These are phyloP conservation scores for Ogataea ganodermae DNA, from an alignment of 805 yeast genomes.

Conservation along the genomic window DNA sequence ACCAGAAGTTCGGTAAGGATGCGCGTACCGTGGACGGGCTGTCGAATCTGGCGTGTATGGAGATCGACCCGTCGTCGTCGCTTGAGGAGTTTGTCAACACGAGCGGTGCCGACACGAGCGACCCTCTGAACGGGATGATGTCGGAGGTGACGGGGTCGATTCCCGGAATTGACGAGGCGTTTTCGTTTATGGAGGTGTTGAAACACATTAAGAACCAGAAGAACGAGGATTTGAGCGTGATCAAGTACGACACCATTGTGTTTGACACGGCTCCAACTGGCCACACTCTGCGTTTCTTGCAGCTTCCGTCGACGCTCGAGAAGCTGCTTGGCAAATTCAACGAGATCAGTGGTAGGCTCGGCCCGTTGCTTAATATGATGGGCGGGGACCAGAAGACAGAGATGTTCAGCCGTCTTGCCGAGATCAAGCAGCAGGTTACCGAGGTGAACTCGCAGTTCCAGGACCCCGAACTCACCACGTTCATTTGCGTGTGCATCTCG, in stretches of 20 bases:
- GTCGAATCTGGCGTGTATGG: constrained; percentile 92
- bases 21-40: constrained; percentile 93
- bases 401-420: constrained; percentile 75
- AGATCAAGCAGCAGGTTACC: constrained; percentile 74
- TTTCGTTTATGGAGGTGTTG: constrained; percentile 96
- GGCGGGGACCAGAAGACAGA: constrained; percentile 65
- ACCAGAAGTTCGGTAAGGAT: constrained; percentile 96
- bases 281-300: constrained; percentile 92
- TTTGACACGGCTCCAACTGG: constrained; percentile 99
- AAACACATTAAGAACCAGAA: constrained; percentile 87
- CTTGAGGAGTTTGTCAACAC: constrained; percentile 68
- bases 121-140: constrained; percentile 73
- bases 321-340: constrained; percentile 84
- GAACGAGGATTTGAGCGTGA: constrained; percentile 33
- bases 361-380: constrained; percentile 88
- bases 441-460: constrained; percentile 95
- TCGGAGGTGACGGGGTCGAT: constrained; percentile 91
- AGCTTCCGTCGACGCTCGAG: constrained; percentile 89
- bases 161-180: constrained; percentile 98
- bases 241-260: constrained; percentile 81
- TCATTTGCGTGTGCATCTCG: constrained; percentile 95
- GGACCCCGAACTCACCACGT: constrained; percentile 93
- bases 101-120: constrained; percentile 48
- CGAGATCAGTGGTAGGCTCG: constrained; percentile 81
- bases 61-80: constrained; percentile 94